These are phyloP conservation scores for Rhypophila decipiens DNA, from an alignment of 495 filamentous ascomycete species.

Conservation along the genomic window DNA sequence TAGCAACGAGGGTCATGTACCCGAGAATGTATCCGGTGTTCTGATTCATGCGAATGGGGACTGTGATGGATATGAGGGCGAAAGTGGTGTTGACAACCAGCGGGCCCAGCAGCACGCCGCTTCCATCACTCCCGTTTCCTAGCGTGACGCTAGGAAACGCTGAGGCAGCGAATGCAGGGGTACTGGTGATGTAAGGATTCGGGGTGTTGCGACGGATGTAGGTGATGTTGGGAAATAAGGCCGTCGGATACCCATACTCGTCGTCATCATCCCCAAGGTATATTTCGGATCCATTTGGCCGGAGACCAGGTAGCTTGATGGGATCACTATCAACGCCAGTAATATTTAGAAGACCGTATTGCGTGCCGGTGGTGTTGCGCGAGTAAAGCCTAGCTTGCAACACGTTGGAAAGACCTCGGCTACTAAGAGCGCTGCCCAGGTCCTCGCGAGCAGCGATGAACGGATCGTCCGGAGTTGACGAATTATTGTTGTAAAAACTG, in stretches of 20 bases:
- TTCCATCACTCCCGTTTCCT: conserved; percentile 35
- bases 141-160: conserved; percentile 48
- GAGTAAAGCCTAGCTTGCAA: conserved; percentile 64
- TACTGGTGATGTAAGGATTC: conserved; percentile 28
- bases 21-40: conserved; percentile 56
- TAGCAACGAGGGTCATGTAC: conserved; percentile 68
- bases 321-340: conserved; percentile 36
- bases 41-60: conserved; percentile 63
- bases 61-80: conserved; percentile 72
- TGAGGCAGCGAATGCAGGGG: conserved; percentile 32
- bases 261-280: conserved; percentile 49
- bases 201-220: conserved; percentile 39
- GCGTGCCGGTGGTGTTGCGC: conserved; percentile 50
- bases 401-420: conserved; percentile 46
- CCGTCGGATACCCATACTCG: conserved; percentile 55
- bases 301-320: conserved; percentile 52
- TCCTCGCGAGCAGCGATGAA: conserved; percentile 53
- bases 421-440: conserved; percentile 53
- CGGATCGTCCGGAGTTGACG: conserved; percentile 34
- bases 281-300: conserved; percentile 49
- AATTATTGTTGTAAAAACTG: conserved; percentile 53
- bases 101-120: conserved; percentile 62
- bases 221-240: conserved; percentile 69
- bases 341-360: conserved; percentile 50
- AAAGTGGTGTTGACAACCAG: conserved; percentile 59